phyloP scores from a whole-genome alignment of 2,329 filamentous ascomycete genomes.

The Juglanconis sp. region DNA sequence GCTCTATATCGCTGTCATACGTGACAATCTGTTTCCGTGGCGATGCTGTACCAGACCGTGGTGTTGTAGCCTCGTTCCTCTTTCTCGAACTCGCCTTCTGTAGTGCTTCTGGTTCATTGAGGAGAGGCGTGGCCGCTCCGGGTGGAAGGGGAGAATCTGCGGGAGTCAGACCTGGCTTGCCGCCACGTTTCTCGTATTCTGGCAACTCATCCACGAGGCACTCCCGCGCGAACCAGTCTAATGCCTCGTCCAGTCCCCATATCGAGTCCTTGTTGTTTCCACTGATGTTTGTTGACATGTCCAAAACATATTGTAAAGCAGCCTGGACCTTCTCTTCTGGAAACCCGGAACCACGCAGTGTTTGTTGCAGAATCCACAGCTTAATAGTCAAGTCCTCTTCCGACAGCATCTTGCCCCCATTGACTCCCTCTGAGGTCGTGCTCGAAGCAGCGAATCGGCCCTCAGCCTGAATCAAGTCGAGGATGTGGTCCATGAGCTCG shows the following conservation, averaged over 20 bases:
- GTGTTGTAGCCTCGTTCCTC: slow-evolving; percentile 28
- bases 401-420: slow-evolving; percentile 51
- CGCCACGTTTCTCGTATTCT: slow-evolving; percentile 58
- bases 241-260: slow-evolving; percentile 82
- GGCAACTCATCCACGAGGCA: slow-evolving; percentile 67
- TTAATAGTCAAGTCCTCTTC: slow-evolving; percentile 78
- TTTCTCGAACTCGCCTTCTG: slow-evolving; percentile 33
- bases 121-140: slow-evolving; percentile 47
- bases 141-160: slow-evolving; percentile 48
- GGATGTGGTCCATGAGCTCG: slow-evolving; percentile 73
- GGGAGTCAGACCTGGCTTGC: slow-evolving; percentile 36
- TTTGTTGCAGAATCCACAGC: slow-evolving; percentile 80
- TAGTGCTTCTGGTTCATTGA: slow-evolving; percentile 32
- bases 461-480: slow-evolving; percentile 70
- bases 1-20: slow-evolving; percentile 70
- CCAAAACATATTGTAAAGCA: slow-evolving; percentile 63
- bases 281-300: slow-evolving; percentile 62
- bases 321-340: slow-evolving; percentile 59
- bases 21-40: slow-evolving; percentile 44
- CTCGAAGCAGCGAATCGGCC: slow-evolving; percentile 54
- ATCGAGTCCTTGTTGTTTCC: slow-evolving; percentile 60
- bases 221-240: slow-evolving; percentile 88
- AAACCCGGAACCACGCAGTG: slow-evolving; percentile 68
- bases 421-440: slow-evolving; percentile 41
- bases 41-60: slow-evolving; percentile 26